These are phyloP conservation scores for Thelonectria olida DNA, from an alignment of 2,329 filamentous ascomycete genomes.

Conservation along the genomic window DNA sequence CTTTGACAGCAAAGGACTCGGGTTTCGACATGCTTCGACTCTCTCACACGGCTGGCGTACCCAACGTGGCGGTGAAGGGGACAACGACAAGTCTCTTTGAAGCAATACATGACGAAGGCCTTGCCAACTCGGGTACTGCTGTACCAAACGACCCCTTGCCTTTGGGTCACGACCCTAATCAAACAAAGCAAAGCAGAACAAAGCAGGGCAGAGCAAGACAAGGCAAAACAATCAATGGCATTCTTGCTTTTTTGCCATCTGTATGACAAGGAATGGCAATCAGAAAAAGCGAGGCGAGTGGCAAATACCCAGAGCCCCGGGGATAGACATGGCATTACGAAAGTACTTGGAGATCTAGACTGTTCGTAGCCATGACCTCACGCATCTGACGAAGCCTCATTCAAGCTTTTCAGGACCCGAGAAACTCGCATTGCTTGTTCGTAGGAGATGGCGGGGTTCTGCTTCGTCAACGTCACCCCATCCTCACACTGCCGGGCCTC, in stretches of 20 bases:
- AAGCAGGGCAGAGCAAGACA: not conserved
- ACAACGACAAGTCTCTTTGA: conserved; percentile 3
- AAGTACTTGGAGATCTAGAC: conserved; percentile 11
- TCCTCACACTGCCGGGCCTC: conserved; percentile 1
- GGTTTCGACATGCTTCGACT: conserved; percentile 23
- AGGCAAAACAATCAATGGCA: conserved; percentile 14
- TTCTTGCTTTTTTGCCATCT: not conserved
- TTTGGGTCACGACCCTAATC: conserved; percentile 2
- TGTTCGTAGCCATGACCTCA: not conserved
- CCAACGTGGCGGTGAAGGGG: conserved; percentile 36
- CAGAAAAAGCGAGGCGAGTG: conserved; percentile 7
- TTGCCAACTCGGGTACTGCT: conserved; percentile 15
- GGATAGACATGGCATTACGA: not conserved
- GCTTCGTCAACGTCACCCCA: conserved; percentile 1
- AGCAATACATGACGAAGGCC: conserved; percentile 10
- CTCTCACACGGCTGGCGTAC: conserved; percentile 17
- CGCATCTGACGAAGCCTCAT: not conserved
- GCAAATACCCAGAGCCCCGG: not conserved
- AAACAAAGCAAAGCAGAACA: not conserved
- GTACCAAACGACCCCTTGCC: conserved; percentile 15
- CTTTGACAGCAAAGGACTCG: conserved; percentile 19
- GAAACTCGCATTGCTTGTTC: not conserved
- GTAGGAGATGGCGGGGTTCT: not conserved
- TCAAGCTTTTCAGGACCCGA: not conserved
- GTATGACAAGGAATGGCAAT: conserved; percentile 2